Evolutionary conservation across 495 filamentous ascomycete genomes (phyloP).

Genomic region (Hypoxylon lienhwacheense): DNA sequence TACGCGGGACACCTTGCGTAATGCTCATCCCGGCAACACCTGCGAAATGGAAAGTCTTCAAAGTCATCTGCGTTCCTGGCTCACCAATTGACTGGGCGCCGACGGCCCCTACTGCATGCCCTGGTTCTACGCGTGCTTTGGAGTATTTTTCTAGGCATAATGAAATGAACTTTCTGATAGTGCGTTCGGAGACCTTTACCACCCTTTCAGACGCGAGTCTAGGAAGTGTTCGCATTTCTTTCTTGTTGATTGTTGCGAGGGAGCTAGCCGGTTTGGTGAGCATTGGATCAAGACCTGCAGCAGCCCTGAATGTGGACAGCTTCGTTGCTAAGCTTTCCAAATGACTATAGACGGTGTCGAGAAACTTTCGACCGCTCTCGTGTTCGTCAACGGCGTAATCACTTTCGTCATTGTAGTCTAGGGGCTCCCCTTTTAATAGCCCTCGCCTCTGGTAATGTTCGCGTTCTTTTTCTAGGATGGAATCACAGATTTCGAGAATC

Average conservation of each 20-base stretch:
- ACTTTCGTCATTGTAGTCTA: slow-evolving; percentile 65
- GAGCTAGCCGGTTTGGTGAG: slow-evolving; percentile 27
- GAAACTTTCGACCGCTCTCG: slow-evolving; percentile 81
- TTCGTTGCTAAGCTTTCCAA: slow-evolving; percentile 53
- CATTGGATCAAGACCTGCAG: slow-evolving; percentile 44
- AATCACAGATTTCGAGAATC: slow-evolving; percentile 64
- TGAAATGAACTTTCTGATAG: slow-evolving; percentile 73
- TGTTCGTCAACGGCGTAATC: slow-evolving; percentile 76
- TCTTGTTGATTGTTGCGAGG: slow-evolving; percentile 39
- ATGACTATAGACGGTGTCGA: slow-evolving; percentile 73
- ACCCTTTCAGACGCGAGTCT: slow-evolving; percentile 62
- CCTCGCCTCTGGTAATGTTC: slow-evolving; percentile 64
- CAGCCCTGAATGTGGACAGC: slow-evolving; percentile 53
- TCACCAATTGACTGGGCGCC: slow-evolving; percentile 98
- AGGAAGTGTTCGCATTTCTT: slow-evolving; percentile 41
- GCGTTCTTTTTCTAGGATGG: slow-evolving; percentile 66
- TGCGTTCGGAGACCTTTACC: slow-evolving; percentile 75
- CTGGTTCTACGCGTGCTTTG: slow-evolving; percentile 85
- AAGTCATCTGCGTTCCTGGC: slow-evolving; percentile 97
- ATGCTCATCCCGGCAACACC: slow-evolving; percentile 99
- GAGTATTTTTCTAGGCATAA: slow-evolving; percentile 87
- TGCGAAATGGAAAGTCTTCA: slow-evolving; percentile 99
- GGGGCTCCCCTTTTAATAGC: slow-evolving; percentile 47
- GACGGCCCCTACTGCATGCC: slow-evolving; percentile 95
- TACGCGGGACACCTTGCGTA: slow-evolving; percentile 97